Base-by-base conservation (phyloP, 257 asterid species). In the Fraxinus americana region DNA sequence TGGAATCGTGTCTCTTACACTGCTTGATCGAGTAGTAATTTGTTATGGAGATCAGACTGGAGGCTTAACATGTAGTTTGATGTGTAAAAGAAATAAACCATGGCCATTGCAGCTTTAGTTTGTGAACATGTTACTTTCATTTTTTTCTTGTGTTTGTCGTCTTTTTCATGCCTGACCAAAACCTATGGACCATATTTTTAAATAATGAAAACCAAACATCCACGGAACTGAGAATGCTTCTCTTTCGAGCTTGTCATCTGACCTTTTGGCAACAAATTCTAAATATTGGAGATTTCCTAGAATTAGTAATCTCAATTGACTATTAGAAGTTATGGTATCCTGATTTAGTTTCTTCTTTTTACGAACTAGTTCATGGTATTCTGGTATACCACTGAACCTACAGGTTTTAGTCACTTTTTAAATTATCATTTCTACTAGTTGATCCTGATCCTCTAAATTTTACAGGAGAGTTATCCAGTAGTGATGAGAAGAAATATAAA, bases 401-500 rank as follows among this genome's bases (percentile, higher is more conserved):
- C 30, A 8, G 67, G 29, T 59, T 59, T 59, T 59, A 23, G 13
- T 59, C 16, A 21, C 32, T 59, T n/a, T 2, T 21, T 3, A 59
- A 59, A 23, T 59, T 59, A 57, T 17, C 11, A 23, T 23, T 30
- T 6, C 25, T 23, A 21, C 67, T n/a, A 59, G 4, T 59, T 59
- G 67, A 59, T 21, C 7, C 67, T 21, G 29, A 17, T 36, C 68
- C 77, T 63, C 59, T 32, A 72, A 76, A 30, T 41, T 61, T 81
- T 87, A 17, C 90, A 96, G 99, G 99, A 67, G 99, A 96, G 86
- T 80, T 96, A 54, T 96, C 98, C 71, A 96, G 98, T 90, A 94
- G 96, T 50, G 98, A 96, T 48, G 99, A 96, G 90, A 96, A 96
- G 80, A 93, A 96, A 68, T 93, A 91, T 81, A 96, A 96, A 89